These are phyloP conservation scores for Eucalyptus shirleyi DNA, from an alignment of 345 rosid species.

Conservation along the genomic window DNA sequence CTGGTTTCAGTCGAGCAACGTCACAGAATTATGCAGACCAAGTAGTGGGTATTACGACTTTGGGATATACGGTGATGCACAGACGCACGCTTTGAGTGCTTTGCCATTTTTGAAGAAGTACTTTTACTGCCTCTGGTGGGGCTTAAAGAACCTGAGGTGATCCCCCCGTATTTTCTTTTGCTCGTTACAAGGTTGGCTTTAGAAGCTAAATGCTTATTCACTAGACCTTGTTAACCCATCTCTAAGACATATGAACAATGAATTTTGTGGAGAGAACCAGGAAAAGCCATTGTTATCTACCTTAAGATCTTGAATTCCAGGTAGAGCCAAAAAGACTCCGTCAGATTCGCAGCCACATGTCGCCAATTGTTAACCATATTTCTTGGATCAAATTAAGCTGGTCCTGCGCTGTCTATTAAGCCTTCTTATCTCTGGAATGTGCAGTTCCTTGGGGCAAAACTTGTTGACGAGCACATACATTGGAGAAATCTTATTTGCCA, in stretches of 20 bases:
- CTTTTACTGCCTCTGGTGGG: constrained; percentile 43
- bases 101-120: constrained; percentile 17
- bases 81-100: background rate
- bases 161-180: background rate
- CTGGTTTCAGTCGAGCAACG: constrained; percentile 11
- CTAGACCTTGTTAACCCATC: background rate
- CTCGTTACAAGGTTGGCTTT: background rate
- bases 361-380: background rate
- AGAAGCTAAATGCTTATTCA: background rate
- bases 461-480: constrained; percentile 32
- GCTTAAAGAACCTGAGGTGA: constrained; percentile 31
- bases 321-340: background rate
- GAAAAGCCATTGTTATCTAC: background rate
- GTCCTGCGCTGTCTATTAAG: background rate
- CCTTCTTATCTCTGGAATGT: background rate
- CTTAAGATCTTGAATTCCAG: background rate
- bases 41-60: constrained; percentile 6
- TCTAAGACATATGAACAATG: background rate
- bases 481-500: constrained; percentile 49
- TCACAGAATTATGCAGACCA: constrained; percentile 14
- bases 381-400: background rate
- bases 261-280: background rate
- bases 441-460: constrained; percentile 45
- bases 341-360: background rate
- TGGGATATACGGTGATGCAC: constrained; percentile 16